Conservation (phyloP, 2,329 filamentous ascomycete species). For the Monosporascus cannonballus region DNA sequence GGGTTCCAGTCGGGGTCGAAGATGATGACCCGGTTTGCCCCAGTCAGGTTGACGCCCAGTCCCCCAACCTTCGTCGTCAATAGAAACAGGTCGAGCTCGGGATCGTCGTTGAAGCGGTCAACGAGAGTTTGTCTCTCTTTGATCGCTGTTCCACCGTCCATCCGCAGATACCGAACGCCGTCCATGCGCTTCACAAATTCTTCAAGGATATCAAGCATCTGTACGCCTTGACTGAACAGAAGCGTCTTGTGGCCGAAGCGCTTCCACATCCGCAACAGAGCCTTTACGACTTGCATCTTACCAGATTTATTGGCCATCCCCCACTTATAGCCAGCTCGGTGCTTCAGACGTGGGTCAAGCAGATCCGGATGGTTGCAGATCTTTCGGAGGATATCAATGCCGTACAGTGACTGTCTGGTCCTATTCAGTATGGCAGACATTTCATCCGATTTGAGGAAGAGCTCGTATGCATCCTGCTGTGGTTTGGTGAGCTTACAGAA, state of each 20-base stretch:
- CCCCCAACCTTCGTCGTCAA: slow-evolving; percentile 95
- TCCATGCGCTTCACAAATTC: slow-evolving; percentile 64
- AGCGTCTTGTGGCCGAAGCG: slow-evolving; percentile 86
- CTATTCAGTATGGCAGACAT: slow-evolving; percentile 75
- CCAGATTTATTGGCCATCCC: slow-evolving; percentile 75
- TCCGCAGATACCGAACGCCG: slow-evolving; percentile 71
- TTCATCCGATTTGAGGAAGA: slow-evolving; percentile 75
- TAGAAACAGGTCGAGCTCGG: slow-evolving; percentile 77
- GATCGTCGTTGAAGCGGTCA: slow-evolving; percentile 83
- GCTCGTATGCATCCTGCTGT: slow-evolving; percentile 75
- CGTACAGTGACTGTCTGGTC: slow-evolving; percentile 74
- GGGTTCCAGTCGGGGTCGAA: slow-evolving; percentile 99
- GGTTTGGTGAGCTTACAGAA: slow-evolving; percentile 86
- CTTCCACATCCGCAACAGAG: slow-evolving; percentile 82
- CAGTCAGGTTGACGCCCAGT: slow-evolving; percentile 88
- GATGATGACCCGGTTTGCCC: slow-evolving; percentile 92
- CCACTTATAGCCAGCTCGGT: slow-evolving; percentile 65
- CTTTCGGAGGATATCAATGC: slow-evolving; percentile 87
- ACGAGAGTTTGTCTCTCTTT: slow-evolving; percentile 85
- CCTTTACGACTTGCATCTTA: slow-evolving; percentile 93
- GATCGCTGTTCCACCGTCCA: slow-evolving; percentile 90
- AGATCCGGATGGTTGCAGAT: slow-evolving; percentile 98
- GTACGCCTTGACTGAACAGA: slow-evolving; percentile 85
- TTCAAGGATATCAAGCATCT: slow-evolving; percentile 94
- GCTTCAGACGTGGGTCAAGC: slow-evolving; percentile 52